Conservation (phyloP, 2,329 filamentous ascomycete genomes). For the Colletotrichum tofieldiae region DNA sequence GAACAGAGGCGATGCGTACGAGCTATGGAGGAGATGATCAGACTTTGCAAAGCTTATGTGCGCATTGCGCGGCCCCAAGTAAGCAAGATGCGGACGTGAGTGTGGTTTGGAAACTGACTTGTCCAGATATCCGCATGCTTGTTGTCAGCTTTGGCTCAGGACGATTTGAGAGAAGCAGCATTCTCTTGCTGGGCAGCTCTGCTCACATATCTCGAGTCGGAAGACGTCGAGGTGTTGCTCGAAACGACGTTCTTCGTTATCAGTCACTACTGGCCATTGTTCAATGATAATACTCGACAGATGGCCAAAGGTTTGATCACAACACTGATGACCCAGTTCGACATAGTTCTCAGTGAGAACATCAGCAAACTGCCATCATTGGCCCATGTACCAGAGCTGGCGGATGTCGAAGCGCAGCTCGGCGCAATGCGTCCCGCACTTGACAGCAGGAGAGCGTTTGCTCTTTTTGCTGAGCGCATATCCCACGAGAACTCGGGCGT, state of each 20-base stretch:
- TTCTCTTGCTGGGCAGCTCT: slow-evolving; percentile 90
- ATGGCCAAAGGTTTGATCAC: slow-evolving; percentile 75
- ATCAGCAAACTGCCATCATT: slow-evolving; percentile 87
- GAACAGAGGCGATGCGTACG: slow-evolving; percentile 86
- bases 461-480: slow-evolving; percentile 81
- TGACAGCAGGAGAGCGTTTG: slow-evolving; percentile 61
- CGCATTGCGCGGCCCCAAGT: slow-evolving; percentile 89
- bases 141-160: slow-evolving; percentile 83
- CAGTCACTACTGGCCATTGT: slow-evolving; percentile 81
- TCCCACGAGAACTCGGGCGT: slow-evolving; percentile 89
- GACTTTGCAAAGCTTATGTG: slow-evolving; percentile 79
- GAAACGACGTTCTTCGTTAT: slow-evolving; percentile 94
- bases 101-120: slow-evolving; percentile 46
- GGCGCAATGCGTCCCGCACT: slow-evolving; percentile 73
- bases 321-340: slow-evolving; percentile 76
- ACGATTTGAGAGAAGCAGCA: slow-evolving; percentile 82
- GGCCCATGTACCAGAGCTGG: slow-evolving; percentile 77
- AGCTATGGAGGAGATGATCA: slow-evolving; percentile 91
- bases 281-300: slow-evolving; percentile 74
- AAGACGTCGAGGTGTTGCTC: slow-evolving; percentile 84
- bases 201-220: slow-evolving; percentile 80
- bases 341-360: slow-evolving; percentile 73
- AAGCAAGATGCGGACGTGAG: slow-evolving; percentile 48
- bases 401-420: slow-evolving; percentile 77
- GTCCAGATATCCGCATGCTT: slow-evolving; percentile 89